Evolutionary conservation across 2,329 filamentous ascomycete species (phyloP).

Genomic region (Fusarium camptoceras): DNA sequence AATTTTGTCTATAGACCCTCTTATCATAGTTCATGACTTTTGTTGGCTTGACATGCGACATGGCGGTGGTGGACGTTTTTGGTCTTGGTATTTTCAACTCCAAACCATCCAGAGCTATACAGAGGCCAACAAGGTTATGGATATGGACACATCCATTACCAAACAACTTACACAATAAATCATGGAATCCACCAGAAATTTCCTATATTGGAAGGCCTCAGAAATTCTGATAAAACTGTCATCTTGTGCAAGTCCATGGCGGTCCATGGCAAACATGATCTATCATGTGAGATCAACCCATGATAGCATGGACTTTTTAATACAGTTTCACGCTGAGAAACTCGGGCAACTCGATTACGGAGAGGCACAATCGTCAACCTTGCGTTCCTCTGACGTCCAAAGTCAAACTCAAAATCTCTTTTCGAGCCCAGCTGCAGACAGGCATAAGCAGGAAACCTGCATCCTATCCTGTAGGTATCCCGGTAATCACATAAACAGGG

Average conservation of each 20-base stretch:
- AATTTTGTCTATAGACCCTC: not conserved
- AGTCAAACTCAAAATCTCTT: conserved; percentile 11
- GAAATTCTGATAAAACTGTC: not conserved
- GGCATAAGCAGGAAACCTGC: conserved; percentile 27
- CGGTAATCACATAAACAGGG: not conserved
- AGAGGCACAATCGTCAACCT: conserved; percentile 27
- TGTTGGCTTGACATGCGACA: not conserved
- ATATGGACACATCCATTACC: too few relatives aligned
- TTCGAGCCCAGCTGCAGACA: not conserved
- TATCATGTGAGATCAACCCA: conserved; percentile 44
- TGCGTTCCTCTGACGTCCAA: conserved; percentile 34
- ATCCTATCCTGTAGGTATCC: not conserved
- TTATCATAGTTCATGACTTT: not conserved
- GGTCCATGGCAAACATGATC: conserved; percentile 33
- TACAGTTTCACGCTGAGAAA: not conserved
- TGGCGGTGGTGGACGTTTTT: not conserved
- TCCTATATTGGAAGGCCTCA: not conserved
- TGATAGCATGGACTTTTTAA: conserved; percentile 3
- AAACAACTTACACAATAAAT: not conserved
- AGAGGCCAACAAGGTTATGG: not conserved
- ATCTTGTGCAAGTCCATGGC: conserved; percentile 25
- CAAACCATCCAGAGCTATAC: not conserved
- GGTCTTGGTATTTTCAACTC: not conserved
- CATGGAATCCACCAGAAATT: not conserved
- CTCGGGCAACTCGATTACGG: not conserved